Evolutionary conservation across 2,329 filamentous ascomycete genomes (phyloP).

Genomic region (Fusarium torreyae): DNA sequence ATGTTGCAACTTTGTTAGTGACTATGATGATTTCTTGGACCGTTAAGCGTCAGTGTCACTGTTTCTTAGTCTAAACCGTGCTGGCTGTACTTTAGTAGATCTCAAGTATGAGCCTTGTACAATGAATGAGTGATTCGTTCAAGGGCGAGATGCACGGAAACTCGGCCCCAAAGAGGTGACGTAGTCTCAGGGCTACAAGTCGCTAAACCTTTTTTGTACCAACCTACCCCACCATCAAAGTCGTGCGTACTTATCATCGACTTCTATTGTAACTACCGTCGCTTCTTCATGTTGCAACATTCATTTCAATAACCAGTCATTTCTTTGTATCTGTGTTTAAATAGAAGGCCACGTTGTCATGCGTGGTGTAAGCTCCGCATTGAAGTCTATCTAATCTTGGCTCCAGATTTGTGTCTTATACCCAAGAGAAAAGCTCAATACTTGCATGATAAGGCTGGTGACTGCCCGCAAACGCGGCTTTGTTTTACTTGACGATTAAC

Average conservation of each 20-base stretch:
- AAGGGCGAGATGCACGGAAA: background rate
- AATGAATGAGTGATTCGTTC: conserved; percentile 8
- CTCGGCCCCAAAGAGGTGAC: conserved; percentile 27
- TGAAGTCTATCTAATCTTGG: no score
- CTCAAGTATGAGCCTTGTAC: background rate
- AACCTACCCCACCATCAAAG: conserved; percentile 7
- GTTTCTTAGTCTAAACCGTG: background rate
- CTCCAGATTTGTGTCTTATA: no score
- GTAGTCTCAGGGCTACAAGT: conserved; percentile 29
- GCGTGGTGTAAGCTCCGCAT: no score
- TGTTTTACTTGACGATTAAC: no score
- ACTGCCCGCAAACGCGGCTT: no score
- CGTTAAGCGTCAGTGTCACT: background rate
- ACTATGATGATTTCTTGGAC: background rate
- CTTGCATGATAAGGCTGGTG: no score
- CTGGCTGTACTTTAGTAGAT: background rate
- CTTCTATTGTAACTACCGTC: background rate
- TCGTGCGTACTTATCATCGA: background rate
- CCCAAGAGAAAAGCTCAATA: no score
- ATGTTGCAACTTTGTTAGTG: background rate
- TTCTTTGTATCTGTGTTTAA: background rate
- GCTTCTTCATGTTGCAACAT: background rate
- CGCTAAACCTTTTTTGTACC: conserved; percentile 27
- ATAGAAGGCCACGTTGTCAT: no score
- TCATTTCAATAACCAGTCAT: background rate